These are phyloP conservation scores for Penicillium manginii DNA, from an alignment of 495 filamentous ascomycete species.

Conservation along the genomic window DNA sequence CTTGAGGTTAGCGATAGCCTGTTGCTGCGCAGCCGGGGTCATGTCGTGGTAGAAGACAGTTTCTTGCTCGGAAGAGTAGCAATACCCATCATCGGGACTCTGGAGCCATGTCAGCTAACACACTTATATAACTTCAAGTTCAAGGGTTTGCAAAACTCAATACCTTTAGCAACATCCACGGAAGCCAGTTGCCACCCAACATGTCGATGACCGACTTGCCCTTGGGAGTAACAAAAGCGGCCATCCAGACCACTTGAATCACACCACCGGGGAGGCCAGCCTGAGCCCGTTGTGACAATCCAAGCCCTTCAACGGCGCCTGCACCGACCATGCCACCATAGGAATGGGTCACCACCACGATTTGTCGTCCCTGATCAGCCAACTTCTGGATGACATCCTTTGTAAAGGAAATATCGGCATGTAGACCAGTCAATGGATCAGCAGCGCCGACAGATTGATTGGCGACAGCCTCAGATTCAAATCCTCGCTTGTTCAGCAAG, in stretches of 20 bases:
- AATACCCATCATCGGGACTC: constrained; percentile 1
- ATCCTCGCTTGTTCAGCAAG: constrained; percentile 7
- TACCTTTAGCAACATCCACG: constrained; percentile 24
- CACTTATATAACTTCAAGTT: neutral
- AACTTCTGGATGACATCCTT: constrained; percentile 5
- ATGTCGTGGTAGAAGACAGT: constrained; percentile 34
- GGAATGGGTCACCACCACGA: constrained; percentile 47
- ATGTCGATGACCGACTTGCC: constrained; percentile 27
- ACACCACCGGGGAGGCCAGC: constrained; percentile 44
- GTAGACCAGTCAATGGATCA: constrained; percentile 13
- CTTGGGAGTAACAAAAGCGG: constrained; percentile 36
- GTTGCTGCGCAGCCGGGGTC: constrained; percentile 19
- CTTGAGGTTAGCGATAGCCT: constrained; percentile 25
- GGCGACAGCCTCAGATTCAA: constrained; percentile 13
- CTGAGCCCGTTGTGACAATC: constrained; percentile 32
- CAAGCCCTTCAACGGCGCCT: constrained; percentile 46
- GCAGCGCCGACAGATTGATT: constrained; percentile 16
- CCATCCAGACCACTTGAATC: constrained; percentile 41
- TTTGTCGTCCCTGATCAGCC: constrained; percentile 9
- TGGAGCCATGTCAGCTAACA: neutral
- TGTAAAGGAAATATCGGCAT: constrained; percentile 20
- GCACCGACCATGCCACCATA: constrained; percentile 44
- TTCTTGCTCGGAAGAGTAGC: constrained; percentile 17
- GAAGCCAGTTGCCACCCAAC: constrained; percentile 25
- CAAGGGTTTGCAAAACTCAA: neutral